Base-by-base conservation (phyloP, 2,329 filamentous ascomycete genomes). In the Colletotrichum australisinense region DNA sequence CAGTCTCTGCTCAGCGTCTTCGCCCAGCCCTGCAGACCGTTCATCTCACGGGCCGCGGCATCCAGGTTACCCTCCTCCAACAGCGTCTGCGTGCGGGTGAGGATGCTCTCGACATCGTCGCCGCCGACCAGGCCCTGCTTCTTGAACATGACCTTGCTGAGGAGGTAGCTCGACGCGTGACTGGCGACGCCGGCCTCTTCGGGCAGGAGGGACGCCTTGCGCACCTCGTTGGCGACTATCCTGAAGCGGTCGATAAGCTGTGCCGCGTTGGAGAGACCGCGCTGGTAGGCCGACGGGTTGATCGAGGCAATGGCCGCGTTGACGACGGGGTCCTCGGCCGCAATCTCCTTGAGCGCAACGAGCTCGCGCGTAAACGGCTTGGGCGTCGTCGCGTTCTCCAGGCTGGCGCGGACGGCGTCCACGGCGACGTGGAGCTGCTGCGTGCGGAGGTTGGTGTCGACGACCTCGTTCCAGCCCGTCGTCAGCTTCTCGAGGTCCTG, bases 361-460 rank as follows among this genome's bases (percentile, higher is more conserved):
- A 99, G 91, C 86, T 99, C 97, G 75, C 93, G 92, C 79, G 98
- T 90, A 82, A 99, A 99, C 4, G 97, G 97, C 55, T 91, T 90
- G 24, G 96, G 94, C 78, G 92, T 89, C 56, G 91, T 86, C 14
- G 92, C 89, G 76, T 93, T 93, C 80, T 95, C 93, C 26, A 98
- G 90, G 63, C 93, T 94, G 71, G 94, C 92, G 76, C 94, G 93
- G 64, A 98, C 95, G 52, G 96, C 95, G 81, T 99, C 97, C 35
- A 98, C 93, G 24, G 97, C 97, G 46, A 99, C 95, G 80, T 98
- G 95, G 32, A 99, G 92, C 85, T 98, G 95, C 84, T 99, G 97
- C 0, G 97, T 98, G 83, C 94, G 93, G 75, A 98, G 90, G 84
- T 97, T 98, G 73, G 90, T 88, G 81, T 98, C 95, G 26, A 99